These are phyloP conservation scores for Smittium culicis DNA, from an alignment of 371 early-diverging fungal genomes.

Conservation along the genomic window DNA sequence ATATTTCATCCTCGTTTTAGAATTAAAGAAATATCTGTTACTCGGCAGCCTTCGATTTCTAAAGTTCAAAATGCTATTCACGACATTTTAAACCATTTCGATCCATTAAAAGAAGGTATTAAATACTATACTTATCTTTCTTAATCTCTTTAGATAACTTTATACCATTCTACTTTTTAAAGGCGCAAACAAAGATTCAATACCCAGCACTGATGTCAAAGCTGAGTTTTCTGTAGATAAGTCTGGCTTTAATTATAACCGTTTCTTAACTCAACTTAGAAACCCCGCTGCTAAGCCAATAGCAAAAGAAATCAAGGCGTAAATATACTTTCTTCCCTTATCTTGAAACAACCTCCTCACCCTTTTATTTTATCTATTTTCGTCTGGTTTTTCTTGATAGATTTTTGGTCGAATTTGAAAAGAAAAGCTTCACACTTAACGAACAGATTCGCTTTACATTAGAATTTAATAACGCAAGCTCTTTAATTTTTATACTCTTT, in stretches of 20 bases:
- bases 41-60: conserved; percentile 20
- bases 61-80: conserved; percentile 32
- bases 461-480: conserved; percentile 41
- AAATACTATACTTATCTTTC: neutral
- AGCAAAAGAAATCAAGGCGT: conserved; percentile 31
- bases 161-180: no score
- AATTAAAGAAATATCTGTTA: neutral
- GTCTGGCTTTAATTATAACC: conserved; percentile 54
- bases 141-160: no score
- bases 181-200: neutral
- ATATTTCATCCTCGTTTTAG: neutral
- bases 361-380: neutral
- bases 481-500: conserved; percentile 39
- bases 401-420: conserved; percentile 56
- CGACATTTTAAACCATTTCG: conserved; percentile 33
- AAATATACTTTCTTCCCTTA: no score
- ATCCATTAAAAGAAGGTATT: conserved; percentile 25
- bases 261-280: conserved; percentile 64
- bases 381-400: conserved; percentile 13
- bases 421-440: conserved; percentile 56
- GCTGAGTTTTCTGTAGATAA: conserved; percentile 30
- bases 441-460: conserved; percentile 66
- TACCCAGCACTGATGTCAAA: conserved; percentile 16
- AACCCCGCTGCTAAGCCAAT: conserved; percentile 51
- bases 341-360: neutral